Percentiles rank a stretch among this genome's conserved stretches.
Conservation (phyloP, 192 early-diverging fungal species). For the Backusella mclennaniae region DNA sequence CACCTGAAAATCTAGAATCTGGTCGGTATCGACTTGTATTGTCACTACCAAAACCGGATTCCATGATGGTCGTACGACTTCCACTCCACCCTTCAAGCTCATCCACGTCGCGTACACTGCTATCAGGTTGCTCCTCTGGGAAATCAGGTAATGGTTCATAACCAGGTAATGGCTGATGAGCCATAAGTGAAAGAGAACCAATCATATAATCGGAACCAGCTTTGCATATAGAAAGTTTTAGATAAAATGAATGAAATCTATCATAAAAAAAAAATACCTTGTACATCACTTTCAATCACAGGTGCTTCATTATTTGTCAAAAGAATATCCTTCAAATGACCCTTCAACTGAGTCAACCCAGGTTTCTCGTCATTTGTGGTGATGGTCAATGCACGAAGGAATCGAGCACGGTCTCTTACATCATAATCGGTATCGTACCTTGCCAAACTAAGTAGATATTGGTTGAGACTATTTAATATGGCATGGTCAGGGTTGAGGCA, state of each 20-base stretch:
- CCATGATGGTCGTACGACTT: constrained; percentile 22
- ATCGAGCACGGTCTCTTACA: constrained; percentile 85
- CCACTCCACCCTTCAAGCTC: constrained; percentile 35
- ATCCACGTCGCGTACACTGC: constrained; percentile 46
- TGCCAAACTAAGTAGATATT: constrained; percentile 84
- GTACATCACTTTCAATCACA: constrained; percentile 47
- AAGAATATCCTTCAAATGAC: constrained; percentile 58
- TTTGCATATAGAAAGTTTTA: neutral
- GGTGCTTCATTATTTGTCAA: constrained; percentile 54
- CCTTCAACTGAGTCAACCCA: constrained; percentile 36
- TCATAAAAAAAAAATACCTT: constrained; percentile 25
- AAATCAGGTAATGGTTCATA: constrained; percentile 84
- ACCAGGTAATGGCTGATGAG: constrained; percentile 56
- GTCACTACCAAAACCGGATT: constrained; percentile 46
- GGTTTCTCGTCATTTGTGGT: constrained; percentile 12
- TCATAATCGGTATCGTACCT: constrained; percentile 89
- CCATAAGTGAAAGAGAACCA: constrained; percentile 64
- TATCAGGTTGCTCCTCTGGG: constrained; percentile 59
- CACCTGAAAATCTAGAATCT: neutral
- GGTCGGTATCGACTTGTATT: constrained; percentile 25
- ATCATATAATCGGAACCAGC: constrained; percentile 49
- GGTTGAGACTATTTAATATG: constrained; percentile 51
- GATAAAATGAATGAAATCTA: too few species aligned
- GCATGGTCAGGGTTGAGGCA: constrained; percentile 43
- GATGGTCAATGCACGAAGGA: constrained; percentile 51